Percentiles rank a stretch among this genome's conserved stretches.
phyloP scores from a whole-genome alignment of 805 yeast species.

The Candida odintsovae region DNA sequence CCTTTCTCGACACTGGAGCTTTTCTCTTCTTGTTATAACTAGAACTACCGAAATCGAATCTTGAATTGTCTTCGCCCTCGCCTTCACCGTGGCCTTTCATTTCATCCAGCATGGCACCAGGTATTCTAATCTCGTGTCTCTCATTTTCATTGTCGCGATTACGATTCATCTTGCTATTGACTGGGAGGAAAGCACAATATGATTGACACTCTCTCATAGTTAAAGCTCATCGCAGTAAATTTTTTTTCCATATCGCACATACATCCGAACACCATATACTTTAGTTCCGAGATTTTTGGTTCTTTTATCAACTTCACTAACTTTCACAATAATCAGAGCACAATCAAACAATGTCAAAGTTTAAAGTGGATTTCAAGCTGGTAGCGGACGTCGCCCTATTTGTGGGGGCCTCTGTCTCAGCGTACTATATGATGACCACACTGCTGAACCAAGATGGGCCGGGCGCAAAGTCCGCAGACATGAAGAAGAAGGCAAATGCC shows the following conservation, averaged over 20 bases:
- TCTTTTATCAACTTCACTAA: conserved; percentile 1
- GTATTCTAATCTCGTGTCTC: conserved; percentile 46
- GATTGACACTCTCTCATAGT: not conserved
- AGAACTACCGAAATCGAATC: conserved; percentile 22
- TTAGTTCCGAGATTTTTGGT: not conserved
- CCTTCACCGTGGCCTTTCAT: conserved; percentile 28
- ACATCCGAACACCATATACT: not conserved
- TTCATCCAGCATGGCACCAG: conserved; percentile 49
- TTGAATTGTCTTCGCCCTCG: conserved; percentile 34
- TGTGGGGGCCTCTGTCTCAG: conserved; percentile 61
- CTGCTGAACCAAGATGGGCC: conserved; percentile 38
- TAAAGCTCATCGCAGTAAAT: conserved; percentile 7
- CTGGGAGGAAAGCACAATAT: not conserved
- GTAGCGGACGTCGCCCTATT: conserved; percentile 44
- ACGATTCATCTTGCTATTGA: conserved; percentile 4
- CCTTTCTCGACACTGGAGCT: conserved; percentile 33
- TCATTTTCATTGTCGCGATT: conserved; percentile 11
- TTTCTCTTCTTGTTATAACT: conserved; percentile 31
- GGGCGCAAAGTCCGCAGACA: conserved; percentile 47
- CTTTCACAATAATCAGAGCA: not conserved
- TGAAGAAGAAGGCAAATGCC: conserved; percentile 53
- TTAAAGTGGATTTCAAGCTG: conserved; percentile 32
- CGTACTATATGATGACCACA: conserved; percentile 53
- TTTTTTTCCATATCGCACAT: not conserved
- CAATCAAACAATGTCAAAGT: conserved; percentile 22